A percentile compares a stretch with the other conserved stretches of the same genome.
phyloP scores from a whole-genome alignment of 306 rosid species.

The Delonix regia region DNA sequence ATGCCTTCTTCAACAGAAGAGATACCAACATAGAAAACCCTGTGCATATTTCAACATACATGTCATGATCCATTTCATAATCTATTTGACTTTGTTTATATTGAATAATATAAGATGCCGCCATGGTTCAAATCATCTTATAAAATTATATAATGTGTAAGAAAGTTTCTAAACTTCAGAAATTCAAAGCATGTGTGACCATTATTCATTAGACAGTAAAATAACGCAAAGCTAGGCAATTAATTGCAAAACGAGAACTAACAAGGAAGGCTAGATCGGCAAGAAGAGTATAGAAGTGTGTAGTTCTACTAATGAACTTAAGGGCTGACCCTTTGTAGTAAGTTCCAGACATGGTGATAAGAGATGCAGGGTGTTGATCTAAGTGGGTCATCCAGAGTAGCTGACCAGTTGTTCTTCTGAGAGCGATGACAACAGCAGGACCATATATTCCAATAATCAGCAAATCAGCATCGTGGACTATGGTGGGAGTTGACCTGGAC shows the following conservation, averaged over 20 bases:
- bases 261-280: too few species aligned
- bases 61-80: too few species aligned
- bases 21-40: conserved; percentile 45
- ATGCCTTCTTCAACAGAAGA: conserved; percentile 51
- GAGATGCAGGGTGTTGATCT: conserved; percentile 35
- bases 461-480: conserved; percentile 32
- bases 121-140: too few species aligned
- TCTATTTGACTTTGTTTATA: too few species aligned
- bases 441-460: conserved; percentile 39
- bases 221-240: too few species aligned
- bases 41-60: not conserved
- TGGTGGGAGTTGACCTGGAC: conserved; percentile 58
- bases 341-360: conserved; percentile 68
- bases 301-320: not conserved
- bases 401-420: conserved; percentile 49
- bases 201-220: too few species aligned
- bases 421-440: conserved; percentile 58
- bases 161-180: too few species aligned
- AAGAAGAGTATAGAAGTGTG: too few species aligned
- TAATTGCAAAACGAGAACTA: too few species aligned
- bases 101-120: too few species aligned
- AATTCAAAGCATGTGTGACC: too few species aligned
- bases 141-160: too few species aligned
- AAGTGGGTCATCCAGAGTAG: conserved; percentile 52
- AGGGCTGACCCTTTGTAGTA: conserved; percentile 46